Conservation (phyloP, 257 asterid genomes). For the Lantana camara region DNA sequence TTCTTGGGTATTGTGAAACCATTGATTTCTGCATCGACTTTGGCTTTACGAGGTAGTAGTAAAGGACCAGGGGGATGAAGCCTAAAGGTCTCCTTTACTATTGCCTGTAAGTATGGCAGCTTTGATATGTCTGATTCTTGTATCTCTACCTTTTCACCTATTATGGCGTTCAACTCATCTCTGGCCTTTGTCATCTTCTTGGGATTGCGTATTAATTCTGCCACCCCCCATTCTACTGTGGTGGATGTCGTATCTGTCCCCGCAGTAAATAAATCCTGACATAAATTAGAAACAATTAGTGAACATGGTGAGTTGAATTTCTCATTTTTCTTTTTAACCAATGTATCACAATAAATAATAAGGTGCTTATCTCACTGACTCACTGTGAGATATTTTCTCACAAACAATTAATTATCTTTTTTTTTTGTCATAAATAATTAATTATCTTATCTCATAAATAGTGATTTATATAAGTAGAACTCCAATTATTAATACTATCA, state of each 20-base stretch:
- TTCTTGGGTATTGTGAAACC: slow-evolving; percentile 11
- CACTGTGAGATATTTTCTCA: too few relatives aligned
- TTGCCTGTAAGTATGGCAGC: slow-evolving; percentile 19
- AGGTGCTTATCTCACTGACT: too few relatives aligned
- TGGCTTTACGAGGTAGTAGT: slow-evolving; percentile 18
- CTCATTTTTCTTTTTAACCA: too few relatives aligned
- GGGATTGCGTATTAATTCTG: slow-evolving; percentile 28
- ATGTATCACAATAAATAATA: too few relatives aligned
- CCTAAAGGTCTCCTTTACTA: slow-evolving; percentile 17
- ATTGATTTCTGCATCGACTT: slow-evolving; percentile 4
- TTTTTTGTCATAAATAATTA: too few relatives aligned
- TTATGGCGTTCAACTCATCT: slow-evolving; percentile 9
- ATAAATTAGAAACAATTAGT: neutral
- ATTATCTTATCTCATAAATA: too few relatives aligned
- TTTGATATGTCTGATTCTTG: slow-evolving; percentile 20
- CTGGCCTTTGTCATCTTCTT: slow-evolving; percentile 22
- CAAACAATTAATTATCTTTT: too few relatives aligned
- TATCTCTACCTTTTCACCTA: neutral
- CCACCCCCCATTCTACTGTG: slow-evolving; percentile 33
- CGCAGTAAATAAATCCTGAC: slow-evolving; percentile 31
- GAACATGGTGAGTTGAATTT: too few relatives aligned
- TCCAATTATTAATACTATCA: too few relatives aligned
- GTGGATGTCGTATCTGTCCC: slow-evolving; percentile 28
- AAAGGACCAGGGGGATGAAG: slow-evolving; percentile 22
- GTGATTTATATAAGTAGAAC: too few relatives aligned